Percentiles rank a stretch among this genome's conserved stretches.
Conservation (phyloP, 805 yeast genomes). For the Cyberlindnera bimundalis region DNA sequence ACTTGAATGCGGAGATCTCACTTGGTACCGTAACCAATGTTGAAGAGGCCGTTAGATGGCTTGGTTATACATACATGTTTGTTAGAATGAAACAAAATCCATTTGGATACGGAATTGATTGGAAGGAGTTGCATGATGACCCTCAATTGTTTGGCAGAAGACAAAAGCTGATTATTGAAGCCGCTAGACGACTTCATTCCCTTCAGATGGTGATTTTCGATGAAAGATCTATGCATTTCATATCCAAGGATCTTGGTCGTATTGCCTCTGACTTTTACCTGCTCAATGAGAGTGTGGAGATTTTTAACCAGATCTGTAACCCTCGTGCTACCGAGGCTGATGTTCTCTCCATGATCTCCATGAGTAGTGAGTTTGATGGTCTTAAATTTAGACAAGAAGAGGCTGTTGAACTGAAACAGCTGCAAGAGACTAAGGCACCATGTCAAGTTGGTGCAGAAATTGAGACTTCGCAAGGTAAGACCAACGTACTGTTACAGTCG, state of each 20-base stretch:
- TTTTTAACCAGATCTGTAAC: slow-evolving; percentile 79
- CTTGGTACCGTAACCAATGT: slow-evolving; percentile 92
- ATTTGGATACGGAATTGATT: slow-evolving; percentile 83
- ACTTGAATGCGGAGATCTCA: slow-evolving; percentile 93
- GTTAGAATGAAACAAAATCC: slow-evolving; percentile 96
- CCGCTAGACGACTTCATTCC: slow-evolving; percentile 80
- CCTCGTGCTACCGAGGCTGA: slow-evolving; percentile 92
- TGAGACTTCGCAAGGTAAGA: slow-evolving; percentile 78
- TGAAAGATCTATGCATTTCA: slow-evolving; percentile 73
- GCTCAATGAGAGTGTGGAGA: slow-evolving; percentile 79
- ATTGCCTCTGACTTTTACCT: slow-evolving; percentile 93
- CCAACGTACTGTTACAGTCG: slow-evolving; percentile 83
- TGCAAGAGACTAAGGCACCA: slow-evolving; percentile 58
- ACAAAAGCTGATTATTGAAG: slow-evolving; percentile 67
- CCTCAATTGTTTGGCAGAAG: slow-evolving; percentile 74
- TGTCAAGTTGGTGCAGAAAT: slow-evolving; percentile 81
- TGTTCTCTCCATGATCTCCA: slow-evolving; percentile 79
- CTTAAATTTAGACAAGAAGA: slow-evolving; percentile 90
- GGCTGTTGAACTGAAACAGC: slow-evolving; percentile 58
- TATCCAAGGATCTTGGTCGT: slow-evolving; percentile 87
- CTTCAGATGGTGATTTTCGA: slow-evolving; percentile 94
- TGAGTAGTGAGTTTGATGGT: slow-evolving; percentile 92
- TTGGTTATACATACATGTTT: slow-evolving; percentile 93
- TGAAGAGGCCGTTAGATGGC: slow-evolving; percentile 94
- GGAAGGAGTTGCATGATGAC: slow-evolving; percentile 82